phyloP scores from a whole-genome alignment of 2,329 filamentous ascomycete genomes.

The Spiromastix sp. region DNA sequence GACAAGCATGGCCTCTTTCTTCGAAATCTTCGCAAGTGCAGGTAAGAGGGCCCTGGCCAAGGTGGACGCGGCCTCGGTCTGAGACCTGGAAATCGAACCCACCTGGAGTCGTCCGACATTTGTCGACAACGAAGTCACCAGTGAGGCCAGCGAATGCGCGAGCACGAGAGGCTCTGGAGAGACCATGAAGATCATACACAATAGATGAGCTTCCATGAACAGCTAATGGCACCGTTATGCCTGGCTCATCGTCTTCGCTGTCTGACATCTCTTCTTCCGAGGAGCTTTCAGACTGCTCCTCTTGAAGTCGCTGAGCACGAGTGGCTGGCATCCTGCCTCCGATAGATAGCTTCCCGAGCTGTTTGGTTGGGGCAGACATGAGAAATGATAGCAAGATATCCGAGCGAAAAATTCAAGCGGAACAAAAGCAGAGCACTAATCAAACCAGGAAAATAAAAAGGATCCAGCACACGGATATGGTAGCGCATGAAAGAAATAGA shows the following conservation, averaged over 20 bases:
- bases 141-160: slow-evolving; percentile 10
- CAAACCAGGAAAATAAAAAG: not conserved
- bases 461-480: not conserved
- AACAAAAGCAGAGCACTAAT: not conserved
- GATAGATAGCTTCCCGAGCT: slow-evolving; percentile 30
- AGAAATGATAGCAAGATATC: slow-evolving; percentile 11
- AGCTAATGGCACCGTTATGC: not conserved
- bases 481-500: not conserved
- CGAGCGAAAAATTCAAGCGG: slow-evolving; percentile 4
- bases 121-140: slow-evolving; percentile 12
- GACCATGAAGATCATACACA: slow-evolving; percentile 7
- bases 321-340: slow-evolving; percentile 23
- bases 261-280: slow-evolving; percentile 15
- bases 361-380: slow-evolving; percentile 31
- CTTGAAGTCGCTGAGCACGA: slow-evolving; percentile 15
- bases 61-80: slow-evolving; percentile 25
- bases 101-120: slow-evolving; percentile 19
- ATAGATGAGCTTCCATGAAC: slow-evolving; percentile 10
- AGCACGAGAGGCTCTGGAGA: slow-evolving; percentile 6
- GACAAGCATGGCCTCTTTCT: slow-evolving; percentile 23
- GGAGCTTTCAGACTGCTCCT: slow-evolving; percentile 12
- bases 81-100: slow-evolving; percentile 29
- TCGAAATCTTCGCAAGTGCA: slow-evolving; percentile 29
- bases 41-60: slow-evolving; percentile 19
- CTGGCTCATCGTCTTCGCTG: slow-evolving; percentile 9